phyloP scores from a whole-genome alignment of 2,329 filamentous ascomycete genomes.

The Colletotrichum sp. region DNA sequence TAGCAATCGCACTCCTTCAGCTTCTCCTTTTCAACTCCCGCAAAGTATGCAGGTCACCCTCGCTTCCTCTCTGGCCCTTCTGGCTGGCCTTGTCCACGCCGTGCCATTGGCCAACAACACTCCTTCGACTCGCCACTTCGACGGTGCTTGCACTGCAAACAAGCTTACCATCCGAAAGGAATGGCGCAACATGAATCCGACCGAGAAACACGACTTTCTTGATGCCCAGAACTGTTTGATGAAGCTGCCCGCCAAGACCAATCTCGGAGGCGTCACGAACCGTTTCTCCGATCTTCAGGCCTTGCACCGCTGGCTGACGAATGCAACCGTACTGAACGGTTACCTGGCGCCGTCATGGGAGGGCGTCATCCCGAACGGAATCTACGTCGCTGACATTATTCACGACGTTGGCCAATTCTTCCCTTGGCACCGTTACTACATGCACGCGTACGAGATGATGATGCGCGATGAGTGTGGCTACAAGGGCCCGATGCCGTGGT shows the following conservation, averaged over 20 bases:
- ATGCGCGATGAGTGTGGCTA: neutral
- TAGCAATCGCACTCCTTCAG: neutral
- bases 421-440: neutral
- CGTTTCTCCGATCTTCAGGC: neutral
- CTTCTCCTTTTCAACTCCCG: neutral
- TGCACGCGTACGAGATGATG: neutral
- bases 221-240: neutral
- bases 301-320: neutral
- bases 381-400: neutral
- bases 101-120: neutral
- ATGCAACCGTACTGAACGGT: neutral
- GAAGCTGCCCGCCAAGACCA: neutral
- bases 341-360: neutral
- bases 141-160: neutral
- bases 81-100: neutral
- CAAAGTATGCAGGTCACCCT: neutral
- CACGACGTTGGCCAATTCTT: neutral
- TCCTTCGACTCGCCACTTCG: neutral
- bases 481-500: neutral
- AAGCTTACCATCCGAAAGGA: neutral
- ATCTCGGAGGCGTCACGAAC: neutral
- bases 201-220: neutral
- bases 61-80: neutral
- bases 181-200: neutral
- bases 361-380: neutral